phyloP scores from a whole-genome alignment of 371 early-diverging fungal genomes.

The Globomyces sp. region DNA sequence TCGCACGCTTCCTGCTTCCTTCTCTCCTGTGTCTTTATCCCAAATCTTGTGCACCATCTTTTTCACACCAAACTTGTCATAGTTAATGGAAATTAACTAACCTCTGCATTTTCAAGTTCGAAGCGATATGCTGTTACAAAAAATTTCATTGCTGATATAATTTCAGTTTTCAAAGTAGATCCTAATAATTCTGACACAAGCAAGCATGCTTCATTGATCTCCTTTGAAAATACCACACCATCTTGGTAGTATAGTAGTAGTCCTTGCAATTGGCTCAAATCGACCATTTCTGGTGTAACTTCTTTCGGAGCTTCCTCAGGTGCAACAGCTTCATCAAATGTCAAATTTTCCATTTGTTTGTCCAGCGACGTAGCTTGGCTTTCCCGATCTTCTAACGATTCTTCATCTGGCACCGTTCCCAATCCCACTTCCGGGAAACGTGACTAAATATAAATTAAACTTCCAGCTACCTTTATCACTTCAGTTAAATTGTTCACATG shows the following conservation, averaged over 20 bases:
- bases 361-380: background rate
- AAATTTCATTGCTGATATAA: constrained; percentile 92
- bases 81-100: too few species aligned
- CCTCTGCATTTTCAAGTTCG: constrained; percentile 74
- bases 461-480: constrained; percentile 24
- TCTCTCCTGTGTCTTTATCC: constrained; percentile 77
- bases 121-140: constrained; percentile 80
- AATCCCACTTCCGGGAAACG: too few species aligned
- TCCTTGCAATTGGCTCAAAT: constrained; percentile 1
- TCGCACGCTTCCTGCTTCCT: constrained; percentile 76
- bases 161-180: constrained; percentile 87
- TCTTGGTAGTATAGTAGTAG: constrained; percentile 75
- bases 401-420: too few species aligned
- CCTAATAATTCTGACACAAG: constrained; percentile 78
- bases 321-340: constrained; percentile 2
- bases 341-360: background rate
- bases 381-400: too few species aligned
- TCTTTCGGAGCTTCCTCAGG: constrained; percentile 20
- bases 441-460: too few species aligned
- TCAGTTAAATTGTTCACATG: constrained; percentile 66
- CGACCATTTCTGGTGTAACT: constrained; percentile 14
- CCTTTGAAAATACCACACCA: constrained; percentile 76
- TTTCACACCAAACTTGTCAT: constrained; percentile 63
- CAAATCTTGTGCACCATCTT: constrained; percentile 95
- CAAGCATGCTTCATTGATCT: constrained; percentile 71